Evolutionary conservation across 176 grass and related monocot genomes (phyloP).

Genomic region (Lolium perenne): DNA sequence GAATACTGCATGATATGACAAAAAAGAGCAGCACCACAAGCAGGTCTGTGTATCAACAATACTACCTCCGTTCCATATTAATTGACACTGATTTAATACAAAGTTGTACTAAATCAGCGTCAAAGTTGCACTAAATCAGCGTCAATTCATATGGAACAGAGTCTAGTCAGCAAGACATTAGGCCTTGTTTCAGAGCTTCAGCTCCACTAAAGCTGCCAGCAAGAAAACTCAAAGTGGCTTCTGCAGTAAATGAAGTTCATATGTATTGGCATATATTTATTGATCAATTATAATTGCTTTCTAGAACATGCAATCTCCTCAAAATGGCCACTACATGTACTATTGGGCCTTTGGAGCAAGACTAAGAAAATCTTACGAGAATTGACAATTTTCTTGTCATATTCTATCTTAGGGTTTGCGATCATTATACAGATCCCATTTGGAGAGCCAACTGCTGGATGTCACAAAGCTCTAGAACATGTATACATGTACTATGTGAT

Average conservation of each 20-base stretch:
- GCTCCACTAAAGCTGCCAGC: neutral
- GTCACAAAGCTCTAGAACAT: neutral
- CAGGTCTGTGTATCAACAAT: neutral
- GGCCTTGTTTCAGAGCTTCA: neutral
- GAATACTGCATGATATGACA: conserved; percentile 19
- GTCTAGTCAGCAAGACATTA: neutral
- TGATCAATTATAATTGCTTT: conserved; percentile 24
- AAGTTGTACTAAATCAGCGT: too few species aligned
- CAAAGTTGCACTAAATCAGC: too few species aligned
- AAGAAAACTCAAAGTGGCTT: neutral
- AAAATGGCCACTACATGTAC: neutral
- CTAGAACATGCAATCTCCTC: neutral
- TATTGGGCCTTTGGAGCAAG: neutral
- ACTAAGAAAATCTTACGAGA: neutral
- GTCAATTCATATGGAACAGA: too few species aligned
- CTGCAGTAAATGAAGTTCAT: neutral
- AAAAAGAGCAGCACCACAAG: conserved; percentile 10
- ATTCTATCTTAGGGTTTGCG: neutral
- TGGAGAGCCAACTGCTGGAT: neutral
- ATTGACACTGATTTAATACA: too few species aligned
- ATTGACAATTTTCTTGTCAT: neutral
- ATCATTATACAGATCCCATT: neutral
- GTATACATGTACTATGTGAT: neutral
- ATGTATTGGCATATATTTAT: neutral
- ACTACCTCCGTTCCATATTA: neutral